Evolutionary conservation across 345 rosid genomes (phyloP).

Genomic region (Lumnitzera littorea): DNA sequence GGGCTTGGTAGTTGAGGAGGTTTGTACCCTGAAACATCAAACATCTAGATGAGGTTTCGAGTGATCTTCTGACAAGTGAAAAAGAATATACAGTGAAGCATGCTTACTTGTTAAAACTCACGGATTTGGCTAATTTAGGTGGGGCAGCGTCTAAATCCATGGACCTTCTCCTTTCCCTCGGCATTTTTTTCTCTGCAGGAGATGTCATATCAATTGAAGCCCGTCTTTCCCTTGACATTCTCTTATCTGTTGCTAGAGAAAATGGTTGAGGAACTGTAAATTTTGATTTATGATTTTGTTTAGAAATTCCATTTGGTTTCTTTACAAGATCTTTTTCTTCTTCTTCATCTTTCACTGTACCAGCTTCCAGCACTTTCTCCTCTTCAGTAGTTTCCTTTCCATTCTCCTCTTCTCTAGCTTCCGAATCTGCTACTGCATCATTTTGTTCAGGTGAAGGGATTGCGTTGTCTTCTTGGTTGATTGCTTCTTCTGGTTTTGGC

Average conservation of each 20-base stretch:
- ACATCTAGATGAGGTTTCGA: no score
- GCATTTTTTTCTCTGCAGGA: slow-evolving; percentile 3
- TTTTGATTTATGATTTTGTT: slow-evolving; percentile 12
- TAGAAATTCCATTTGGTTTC: slow-evolving; percentile 21
- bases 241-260: slow-evolving; percentile 26
- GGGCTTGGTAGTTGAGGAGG: no score
- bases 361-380: not conserved
- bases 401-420: not conserved
- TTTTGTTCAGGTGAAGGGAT: not conserved
- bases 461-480: not conserved
- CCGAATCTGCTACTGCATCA: not conserved
- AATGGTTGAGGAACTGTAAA: slow-evolving; percentile 32
- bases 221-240: slow-evolving; percentile 22
- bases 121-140: slow-evolving; percentile 19
- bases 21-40: no score
- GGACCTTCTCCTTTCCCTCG: slow-evolving; percentile 14
- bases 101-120: slow-evolving; percentile 23
- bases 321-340: slow-evolving; percentile 8
- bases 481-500: not conserved
- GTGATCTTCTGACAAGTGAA: slow-evolving; percentile 4
- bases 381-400: not conserved
- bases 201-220: slow-evolving; percentile 15
- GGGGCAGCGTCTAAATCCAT: slow-evolving; percentile 12
- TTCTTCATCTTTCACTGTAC: not conserved
- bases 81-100: not conserved